Percentiles rank a stretch among this genome's conserved stretches.
phyloP scores from a whole-genome alignment of 345 rosid species.

The Citrus trifoliata region DNA sequence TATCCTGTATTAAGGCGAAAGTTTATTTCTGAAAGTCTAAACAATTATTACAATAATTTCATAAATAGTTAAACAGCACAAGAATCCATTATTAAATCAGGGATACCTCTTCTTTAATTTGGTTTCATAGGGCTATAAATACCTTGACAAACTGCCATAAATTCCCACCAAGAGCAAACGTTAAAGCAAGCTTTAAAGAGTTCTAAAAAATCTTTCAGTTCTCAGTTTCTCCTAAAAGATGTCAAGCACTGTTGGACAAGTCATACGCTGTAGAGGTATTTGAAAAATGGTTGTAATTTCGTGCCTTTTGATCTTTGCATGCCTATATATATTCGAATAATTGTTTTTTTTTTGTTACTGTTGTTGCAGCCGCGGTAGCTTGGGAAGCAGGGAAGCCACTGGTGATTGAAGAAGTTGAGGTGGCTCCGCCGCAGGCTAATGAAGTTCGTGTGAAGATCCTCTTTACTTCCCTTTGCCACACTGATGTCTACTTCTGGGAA shows the following conservation, averaged over 20 bases:
- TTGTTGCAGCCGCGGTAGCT: conserved; percentile 42
- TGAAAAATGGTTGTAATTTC: too few relatives aligned
- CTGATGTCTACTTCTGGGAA: conserved; percentile 39
- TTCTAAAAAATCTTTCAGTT: not conserved
- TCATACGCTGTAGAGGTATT: conserved; percentile 19
- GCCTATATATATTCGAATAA: not conserved
- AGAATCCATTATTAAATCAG: not conserved
- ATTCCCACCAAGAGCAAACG: not conserved
- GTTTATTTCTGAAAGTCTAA: not conserved
- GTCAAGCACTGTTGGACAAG: conserved; percentile 13
- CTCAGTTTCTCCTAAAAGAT: not conserved
- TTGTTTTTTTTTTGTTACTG: too few relatives aligned
- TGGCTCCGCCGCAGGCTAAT: conserved; percentile 38
- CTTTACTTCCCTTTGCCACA: conserved; percentile 30
- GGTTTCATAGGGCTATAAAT: not conserved
- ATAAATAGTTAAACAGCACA: not conserved
- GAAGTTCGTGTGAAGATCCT: conserved; percentile 38
- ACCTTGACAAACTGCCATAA: not conserved
- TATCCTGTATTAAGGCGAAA: not conserved
- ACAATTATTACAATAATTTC: not conserved
- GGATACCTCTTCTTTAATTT: not conserved
- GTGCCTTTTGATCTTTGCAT: too few relatives aligned
- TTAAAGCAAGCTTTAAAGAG: not conserved
- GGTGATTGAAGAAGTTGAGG: conserved; percentile 49
- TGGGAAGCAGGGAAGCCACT: conserved; percentile 64